These are phyloP conservation scores for Myxozyma geophila DNA, from an alignment of 805 yeast species.

Conservation along the genomic window DNA sequence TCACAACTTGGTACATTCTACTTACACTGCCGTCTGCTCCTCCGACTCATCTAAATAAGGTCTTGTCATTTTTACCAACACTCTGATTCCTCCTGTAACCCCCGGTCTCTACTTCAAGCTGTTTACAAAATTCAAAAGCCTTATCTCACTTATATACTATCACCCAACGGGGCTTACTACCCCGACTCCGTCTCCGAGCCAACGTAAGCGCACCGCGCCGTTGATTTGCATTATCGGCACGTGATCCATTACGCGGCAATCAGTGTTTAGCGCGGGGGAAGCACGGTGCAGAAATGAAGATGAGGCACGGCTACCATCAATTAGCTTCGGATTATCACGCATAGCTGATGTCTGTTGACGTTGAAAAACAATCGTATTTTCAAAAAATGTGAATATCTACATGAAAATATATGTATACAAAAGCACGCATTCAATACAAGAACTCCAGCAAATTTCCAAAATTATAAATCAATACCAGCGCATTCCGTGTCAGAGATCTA, in stretches of 20 bases:
- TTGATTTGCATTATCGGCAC: not conserved
- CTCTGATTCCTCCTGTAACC: not conserved
- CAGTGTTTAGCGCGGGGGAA: too few relatives aligned
- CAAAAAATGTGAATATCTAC: not conserved
- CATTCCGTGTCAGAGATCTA: not conserved
- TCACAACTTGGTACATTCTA: not conserved
- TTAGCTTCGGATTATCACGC: not conserved
- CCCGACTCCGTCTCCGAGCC: not conserved
- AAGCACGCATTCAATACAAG: not conserved
- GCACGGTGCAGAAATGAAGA: too few relatives aligned
- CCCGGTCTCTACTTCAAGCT: not conserved
- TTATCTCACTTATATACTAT: too few relatives aligned
- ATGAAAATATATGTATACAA: too few relatives aligned
- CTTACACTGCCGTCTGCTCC: not conserved
- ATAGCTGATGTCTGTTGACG: not conserved
- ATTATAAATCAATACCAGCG: not conserved
- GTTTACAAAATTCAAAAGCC: not conserved
- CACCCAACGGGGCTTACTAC: not conserved
- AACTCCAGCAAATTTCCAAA: not conserved
- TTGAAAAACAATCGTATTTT: not conserved
- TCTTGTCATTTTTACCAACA: not conserved
- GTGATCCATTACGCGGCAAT: not conserved
- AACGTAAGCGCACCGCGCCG: not conserved
- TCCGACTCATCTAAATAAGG: not conserved
- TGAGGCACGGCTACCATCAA: too few relatives aligned